Base-by-base conservation (phyloP, 2,329 filamentous ascomycete species). In the Zopfia rhizophila region DNA sequence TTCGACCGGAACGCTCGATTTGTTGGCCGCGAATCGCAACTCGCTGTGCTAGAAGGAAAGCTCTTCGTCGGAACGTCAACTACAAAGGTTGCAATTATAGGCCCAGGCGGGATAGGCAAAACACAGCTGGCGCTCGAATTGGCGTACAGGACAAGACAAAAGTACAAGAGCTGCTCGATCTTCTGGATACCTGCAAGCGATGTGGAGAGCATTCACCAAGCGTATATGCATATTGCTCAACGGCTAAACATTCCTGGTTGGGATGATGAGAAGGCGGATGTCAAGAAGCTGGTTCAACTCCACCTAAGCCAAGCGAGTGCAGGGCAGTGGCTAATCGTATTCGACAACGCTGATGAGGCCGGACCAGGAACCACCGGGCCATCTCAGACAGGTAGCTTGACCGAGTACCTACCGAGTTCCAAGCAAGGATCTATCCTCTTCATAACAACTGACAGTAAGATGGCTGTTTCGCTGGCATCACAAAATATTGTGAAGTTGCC, bases 181-280 rank as follows among this genome's bases (percentile, higher is more conserved):
- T 68, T 78, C 39, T 78, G 73, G 75, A 58, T 78, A 4, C 65
- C 71, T 1, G 73, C 69, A 4, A 51, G 63, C 7, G 75, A 67
- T 45, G 33, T 54, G 5, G 65, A 59, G 7, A 70, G 49, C 39
- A 69, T 77, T 35, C 62, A 75, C 14, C 64, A 74, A 39, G 70
- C 72, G n/a, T 27, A 27, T n/a, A 8, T 27, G 8, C 8, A n/a
- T n/a, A n/a, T n/a, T 27, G 2, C 56, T 3, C 58, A 46, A 22
- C 45, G 56, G 47, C 52, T 75, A 11, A 28, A 40, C 1, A 48
- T 68, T 3, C 46, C 46, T 13, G 46, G 46, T 3, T 35, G 30
- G 30, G 51, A 43, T 4, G 36, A 54, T 7, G 31, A 50, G 18
- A 38, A 42, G 13, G 48, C 21, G 19, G 47, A 53, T 38, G 37